Percentiles rank a stretch among this genome's conserved stretches.
Evolutionary conservation across 768 basidiomycete genomes (phyloP).

Genomic region (Bullera alba): DNA sequence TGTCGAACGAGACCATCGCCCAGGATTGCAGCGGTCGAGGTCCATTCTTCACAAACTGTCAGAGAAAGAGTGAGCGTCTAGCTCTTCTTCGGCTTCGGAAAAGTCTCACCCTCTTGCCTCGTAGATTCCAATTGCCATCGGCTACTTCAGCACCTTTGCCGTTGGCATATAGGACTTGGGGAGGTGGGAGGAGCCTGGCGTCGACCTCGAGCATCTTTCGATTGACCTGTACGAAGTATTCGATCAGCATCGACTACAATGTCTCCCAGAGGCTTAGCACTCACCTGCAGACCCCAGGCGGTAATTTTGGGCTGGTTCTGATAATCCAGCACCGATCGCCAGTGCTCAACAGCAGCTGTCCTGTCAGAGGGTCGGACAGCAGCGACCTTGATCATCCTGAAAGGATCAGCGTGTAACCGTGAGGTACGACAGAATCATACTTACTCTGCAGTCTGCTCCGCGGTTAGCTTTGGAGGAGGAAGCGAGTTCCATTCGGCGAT

Average conservation of each 20-base stretch:
- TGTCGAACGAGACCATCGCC: slow-evolving; percentile 40
- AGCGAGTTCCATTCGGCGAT: slow-evolving; percentile 40
- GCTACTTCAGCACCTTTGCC: slow-evolving; percentile 9
- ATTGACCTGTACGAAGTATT: slow-evolving; percentile 23
- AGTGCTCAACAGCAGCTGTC: slow-evolving; percentile 16
- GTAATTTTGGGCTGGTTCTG: slow-evolving; percentile 32
- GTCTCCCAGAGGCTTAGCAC: neutral
- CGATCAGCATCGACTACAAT: neutral
- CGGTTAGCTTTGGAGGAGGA: slow-evolving; percentile 35
- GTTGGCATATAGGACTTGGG: slow-evolving; percentile 28
- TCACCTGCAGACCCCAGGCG: slow-evolving; percentile 42
- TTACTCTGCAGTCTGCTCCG: slow-evolving; percentile 40
- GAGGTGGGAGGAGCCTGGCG: slow-evolving; percentile 39
- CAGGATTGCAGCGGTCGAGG: slow-evolving; percentile 33
- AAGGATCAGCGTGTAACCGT: neutral
- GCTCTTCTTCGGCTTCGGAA: neutral
- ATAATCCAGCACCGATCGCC: slow-evolving; percentile 36
- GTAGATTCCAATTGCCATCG: slow-evolving; percentile 40
- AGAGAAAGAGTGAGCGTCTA: neutral
- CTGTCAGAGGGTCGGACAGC: slow-evolving; percentile 22
- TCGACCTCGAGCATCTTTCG: slow-evolving; percentile 25
- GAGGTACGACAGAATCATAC: neutral
- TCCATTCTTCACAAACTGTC: slow-evolving; percentile 27
- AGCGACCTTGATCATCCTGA: slow-evolving; percentile 41
- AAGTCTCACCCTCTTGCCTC: slow-evolving; percentile 28